A percentile compares a stretch with the other conserved stretches of the same genome.
Conservation (phyloP, 345 rosid genomes). For the Rhizophora mangle region DNA sequence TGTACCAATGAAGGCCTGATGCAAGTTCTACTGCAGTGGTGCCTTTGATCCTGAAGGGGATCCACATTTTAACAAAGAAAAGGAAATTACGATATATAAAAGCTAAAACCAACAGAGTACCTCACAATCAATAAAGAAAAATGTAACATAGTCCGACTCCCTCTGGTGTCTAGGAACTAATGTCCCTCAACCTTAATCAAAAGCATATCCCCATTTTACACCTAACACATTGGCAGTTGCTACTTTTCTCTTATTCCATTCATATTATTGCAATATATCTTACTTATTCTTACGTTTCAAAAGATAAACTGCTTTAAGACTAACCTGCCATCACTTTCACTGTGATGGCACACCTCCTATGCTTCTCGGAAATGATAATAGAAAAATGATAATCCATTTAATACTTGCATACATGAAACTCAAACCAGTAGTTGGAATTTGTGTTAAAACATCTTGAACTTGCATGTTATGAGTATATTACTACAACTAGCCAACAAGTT, state of each 20-base stretch:
- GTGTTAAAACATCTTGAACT: background rate
- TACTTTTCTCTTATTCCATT: too few species aligned
- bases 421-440: too few species aligned
- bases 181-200: background rate
- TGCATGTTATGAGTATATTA: background rate
- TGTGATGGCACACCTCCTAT: background rate
- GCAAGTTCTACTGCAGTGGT: slow-evolving; percentile 82
- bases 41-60: slow-evolving; percentile 59
- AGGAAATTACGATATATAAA: background rate
- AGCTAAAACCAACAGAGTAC: background rate
- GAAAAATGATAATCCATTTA: too few species aligned
- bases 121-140: background rate
- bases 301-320: background rate
- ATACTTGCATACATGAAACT: too few species aligned
- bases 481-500: background rate
- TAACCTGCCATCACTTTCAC: background rate
- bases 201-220: background rate
- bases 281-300: background rate
- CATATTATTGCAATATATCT: too few species aligned
- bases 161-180: background rate
- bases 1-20: slow-evolving; percentile 91
- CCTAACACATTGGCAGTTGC: too few species aligned
- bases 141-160: background rate
- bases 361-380: background rate
- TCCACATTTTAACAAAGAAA: background rate